Evolutionary conservation across 768 basidiomycete genomes (phyloP).

Genomic region (Pisolithus orientalis): DNA sequence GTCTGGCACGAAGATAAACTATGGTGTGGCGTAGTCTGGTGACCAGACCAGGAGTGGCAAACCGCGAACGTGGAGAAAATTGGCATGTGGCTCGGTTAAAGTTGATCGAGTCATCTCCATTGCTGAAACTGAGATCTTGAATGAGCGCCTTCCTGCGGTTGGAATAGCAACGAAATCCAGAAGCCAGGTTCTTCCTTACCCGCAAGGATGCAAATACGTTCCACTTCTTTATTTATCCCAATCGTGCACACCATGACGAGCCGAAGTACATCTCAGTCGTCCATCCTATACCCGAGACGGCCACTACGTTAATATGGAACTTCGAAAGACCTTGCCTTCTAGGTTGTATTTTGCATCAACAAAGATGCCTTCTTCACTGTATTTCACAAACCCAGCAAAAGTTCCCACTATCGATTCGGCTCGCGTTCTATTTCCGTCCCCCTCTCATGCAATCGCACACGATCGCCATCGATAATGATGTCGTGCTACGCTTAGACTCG

Average conservation of each 20-base stretch:
- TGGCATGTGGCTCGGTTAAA: too few relatives aligned
- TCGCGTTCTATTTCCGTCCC: neutral
- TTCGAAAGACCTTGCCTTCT: slow-evolving; percentile 32
- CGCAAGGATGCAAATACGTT: neutral
- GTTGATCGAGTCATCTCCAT: too few relatives aligned
- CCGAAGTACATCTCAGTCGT: slow-evolving; percentile 39
- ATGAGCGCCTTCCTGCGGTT: too few relatives aligned
- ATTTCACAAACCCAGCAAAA: slow-evolving; percentile 40
- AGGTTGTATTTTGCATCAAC: slow-evolving; percentile 38
- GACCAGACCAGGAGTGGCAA: too few relatives aligned
- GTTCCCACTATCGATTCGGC: slow-evolving; percentile 11
- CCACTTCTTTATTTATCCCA: slow-evolving; percentile 13
- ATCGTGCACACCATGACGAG: slow-evolving; percentile 40
- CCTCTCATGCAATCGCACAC: neutral
- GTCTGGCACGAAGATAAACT: too few relatives aligned
- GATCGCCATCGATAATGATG: slow-evolving; percentile 3
- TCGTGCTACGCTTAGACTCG: slow-evolving; percentile 26
- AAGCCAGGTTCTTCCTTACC: too few relatives aligned
- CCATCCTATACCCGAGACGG: slow-evolving; percentile 35
- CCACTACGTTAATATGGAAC: slow-evolving; percentile 33
- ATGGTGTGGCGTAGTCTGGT: too few relatives aligned
- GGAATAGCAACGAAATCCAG: too few relatives aligned
- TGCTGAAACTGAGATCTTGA: too few relatives aligned
- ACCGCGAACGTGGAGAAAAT: too few relatives aligned
- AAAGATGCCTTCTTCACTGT: slow-evolving; percentile 31